Percentiles rank a stretch among this genome's conserved stretches.
Evolutionary conservation across 345 rosid species (phyloP).

Genomic region (Populus nigra): DNA sequence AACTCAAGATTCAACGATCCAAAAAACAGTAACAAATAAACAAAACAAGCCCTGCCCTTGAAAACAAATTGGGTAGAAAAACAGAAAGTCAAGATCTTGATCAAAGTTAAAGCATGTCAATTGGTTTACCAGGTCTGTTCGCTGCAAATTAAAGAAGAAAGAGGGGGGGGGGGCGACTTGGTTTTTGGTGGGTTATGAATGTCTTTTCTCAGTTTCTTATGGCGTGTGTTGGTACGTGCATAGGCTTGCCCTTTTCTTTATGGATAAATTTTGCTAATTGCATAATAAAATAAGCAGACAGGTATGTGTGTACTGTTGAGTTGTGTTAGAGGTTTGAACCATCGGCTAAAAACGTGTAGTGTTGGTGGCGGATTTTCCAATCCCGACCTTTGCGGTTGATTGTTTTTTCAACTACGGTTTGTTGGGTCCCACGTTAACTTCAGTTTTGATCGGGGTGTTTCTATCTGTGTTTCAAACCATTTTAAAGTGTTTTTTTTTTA

Average conservation of each 20-base stretch:
- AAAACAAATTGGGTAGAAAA: not conserved
- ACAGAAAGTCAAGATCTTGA: slow-evolving; percentile 2
- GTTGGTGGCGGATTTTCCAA: not conserved
- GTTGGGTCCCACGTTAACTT: not conserved
- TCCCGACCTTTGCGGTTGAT: not conserved
- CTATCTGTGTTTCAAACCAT: too few relatives aligned
- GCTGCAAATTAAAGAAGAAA: not conserved
- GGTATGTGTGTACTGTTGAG: not conserved
- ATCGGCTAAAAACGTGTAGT: not conserved
- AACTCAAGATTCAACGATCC: not conserved
- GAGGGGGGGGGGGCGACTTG: not conserved
- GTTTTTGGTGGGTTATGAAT: not conserved
- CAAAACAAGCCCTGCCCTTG: not conserved
- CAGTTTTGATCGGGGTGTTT: too few relatives aligned
- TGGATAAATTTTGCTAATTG: not conserved
- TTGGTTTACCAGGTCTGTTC: not conserved
- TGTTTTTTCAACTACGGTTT: not conserved
- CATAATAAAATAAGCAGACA: not conserved
- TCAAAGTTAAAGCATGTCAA: not conserved
- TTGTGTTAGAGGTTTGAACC: not conserved
- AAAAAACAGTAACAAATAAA: not conserved
- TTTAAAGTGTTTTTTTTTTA: too few relatives aligned
- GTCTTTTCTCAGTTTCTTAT: not conserved
- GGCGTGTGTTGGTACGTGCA: not conserved
- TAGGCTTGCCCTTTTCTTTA: not conserved